Conservation (phyloP, 2,329 filamentous ascomycete genomes). For the Fusarium napiforme region DNA sequence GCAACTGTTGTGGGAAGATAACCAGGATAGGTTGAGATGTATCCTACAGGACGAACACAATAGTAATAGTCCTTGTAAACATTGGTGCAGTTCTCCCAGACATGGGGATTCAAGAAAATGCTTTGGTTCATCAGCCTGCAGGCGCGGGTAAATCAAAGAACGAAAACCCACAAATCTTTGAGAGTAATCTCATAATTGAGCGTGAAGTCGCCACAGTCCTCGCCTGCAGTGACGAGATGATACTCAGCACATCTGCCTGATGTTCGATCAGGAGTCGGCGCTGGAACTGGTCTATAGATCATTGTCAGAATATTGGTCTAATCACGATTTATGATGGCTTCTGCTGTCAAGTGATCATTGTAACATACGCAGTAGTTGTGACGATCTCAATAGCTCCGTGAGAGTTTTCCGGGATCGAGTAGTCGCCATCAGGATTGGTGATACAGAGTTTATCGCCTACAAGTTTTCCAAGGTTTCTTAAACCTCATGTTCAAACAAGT, state of each 20-base stretch:
- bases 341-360: neutral
- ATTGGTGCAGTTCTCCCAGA: constrained; percentile 19
- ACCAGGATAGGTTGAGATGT: neutral
- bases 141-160: neutral
- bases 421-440: neutral
- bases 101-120: neutral
- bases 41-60: constrained; percentile 12
- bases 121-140: neutral
- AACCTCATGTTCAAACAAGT: neutral
- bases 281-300: neutral
- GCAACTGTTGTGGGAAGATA: neutral
- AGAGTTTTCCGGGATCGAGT: neutral
- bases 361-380: neutral
- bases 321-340: neutral
- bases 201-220: constrained; percentile 2
- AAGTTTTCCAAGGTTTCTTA: neutral
- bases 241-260: constrained; percentile 7
- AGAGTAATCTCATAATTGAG: constrained; percentile 6
- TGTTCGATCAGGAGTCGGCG: neutral
- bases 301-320: neutral
- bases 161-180: neutral
- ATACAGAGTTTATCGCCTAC: neutral
- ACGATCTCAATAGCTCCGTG: neutral
- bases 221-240: neutral
- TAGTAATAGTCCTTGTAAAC: constrained; percentile 14